Evolutionary conservation across 2,329 filamentous ascomycete genomes (phyloP).

Genomic region (Fusarium sp.): DNA sequence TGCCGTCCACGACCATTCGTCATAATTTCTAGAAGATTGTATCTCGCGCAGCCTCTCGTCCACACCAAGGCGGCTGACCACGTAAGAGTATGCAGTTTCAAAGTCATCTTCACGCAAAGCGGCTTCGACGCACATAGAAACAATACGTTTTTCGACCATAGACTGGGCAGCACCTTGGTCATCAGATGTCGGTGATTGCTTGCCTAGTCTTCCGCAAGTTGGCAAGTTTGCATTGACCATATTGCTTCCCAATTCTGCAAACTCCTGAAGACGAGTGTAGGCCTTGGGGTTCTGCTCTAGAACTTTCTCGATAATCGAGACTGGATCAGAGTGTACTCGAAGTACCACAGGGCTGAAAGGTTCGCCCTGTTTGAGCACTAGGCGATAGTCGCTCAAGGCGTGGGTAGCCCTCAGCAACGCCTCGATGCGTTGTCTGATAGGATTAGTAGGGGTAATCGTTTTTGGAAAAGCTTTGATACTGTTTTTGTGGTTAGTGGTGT

Average conservation of each 20-base stretch:
- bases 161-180: conserved; percentile 50
- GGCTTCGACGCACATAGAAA: conserved; percentile 83
- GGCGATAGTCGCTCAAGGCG: conserved; percentile 78
- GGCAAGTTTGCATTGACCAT: conserved; percentile 72
- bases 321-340: conserved; percentile 80
- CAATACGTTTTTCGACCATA: conserved; percentile 73
- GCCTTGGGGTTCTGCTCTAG: conserved; percentile 80
- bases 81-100: conserved; percentile 87
- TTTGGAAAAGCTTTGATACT: conserved; percentile 74
- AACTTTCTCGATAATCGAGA: conserved; percentile 78
- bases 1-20: conserved; percentile 83
- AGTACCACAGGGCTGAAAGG: conserved; percentile 84
- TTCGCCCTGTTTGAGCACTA: conserved; percentile 83
- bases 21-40: conserved; percentile 49
- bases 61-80: conserved; percentile 74
- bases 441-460: conserved; percentile 65
- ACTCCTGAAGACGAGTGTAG: conserved; percentile 80
- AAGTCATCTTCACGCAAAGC: conserved; percentile 83
- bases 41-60: conserved; percentile 14
- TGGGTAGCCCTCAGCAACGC: conserved; percentile 80
- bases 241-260: conserved; percentile 76
- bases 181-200: conserved; percentile 28
- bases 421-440: conserved; percentile 67
- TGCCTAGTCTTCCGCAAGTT: conserved; percentile 24
- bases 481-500: conserved; percentile 39